A percentile compares a stretch with the other conserved stretches of the same genome.
Conservation (phyloP, 2,329 filamentous ascomycete genomes). For the Paracoccidioides brasiliensis region DNA sequence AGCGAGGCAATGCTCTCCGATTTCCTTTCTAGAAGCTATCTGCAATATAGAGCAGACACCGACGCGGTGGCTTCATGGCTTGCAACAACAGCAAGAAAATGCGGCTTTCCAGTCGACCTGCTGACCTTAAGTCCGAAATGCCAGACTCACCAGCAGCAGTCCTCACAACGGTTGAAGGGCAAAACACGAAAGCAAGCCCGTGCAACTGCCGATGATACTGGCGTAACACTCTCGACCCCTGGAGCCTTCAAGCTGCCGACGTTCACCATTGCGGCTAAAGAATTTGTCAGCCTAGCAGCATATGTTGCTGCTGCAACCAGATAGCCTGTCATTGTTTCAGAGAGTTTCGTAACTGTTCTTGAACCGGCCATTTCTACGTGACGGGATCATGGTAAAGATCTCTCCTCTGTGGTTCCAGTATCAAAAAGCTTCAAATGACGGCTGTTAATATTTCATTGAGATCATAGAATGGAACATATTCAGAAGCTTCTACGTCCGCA, state of each 20-base stretch:
- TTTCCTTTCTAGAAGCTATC: slow-evolving; percentile 1
- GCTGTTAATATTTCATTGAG: slow-evolving; percentile 11
- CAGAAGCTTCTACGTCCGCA: background rate
- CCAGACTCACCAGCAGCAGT: slow-evolving; percentile 2
- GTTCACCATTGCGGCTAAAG: slow-evolving; percentile 8
- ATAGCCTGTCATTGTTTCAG: slow-evolving; percentile 5
- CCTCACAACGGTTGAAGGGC: background rate
- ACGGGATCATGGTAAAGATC: background rate
- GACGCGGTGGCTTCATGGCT: slow-evolving; percentile 16
- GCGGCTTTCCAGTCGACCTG: slow-evolving; percentile 13
- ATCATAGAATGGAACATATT: slow-evolving; percentile 4
- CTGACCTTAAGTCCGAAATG: slow-evolving; percentile 2
- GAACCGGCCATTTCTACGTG: slow-evolving; percentile 7
- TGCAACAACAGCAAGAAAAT: slow-evolving; percentile 16
- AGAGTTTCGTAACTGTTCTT: slow-evolving; percentile 1
- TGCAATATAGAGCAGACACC: slow-evolving; percentile 4
- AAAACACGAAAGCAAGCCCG: slow-evolving; percentile 6
- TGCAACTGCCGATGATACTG: background rate
- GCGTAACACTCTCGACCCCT: too few species aligned
- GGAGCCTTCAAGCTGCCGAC: background rate
- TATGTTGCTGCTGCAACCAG: slow-evolving; percentile 5
- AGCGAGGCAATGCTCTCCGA: background rate
- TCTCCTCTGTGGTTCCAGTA: background rate
- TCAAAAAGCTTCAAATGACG: slow-evolving; percentile 9
- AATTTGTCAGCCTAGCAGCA: slow-evolving; percentile 8